Conservation (phyloP, 108 stramenopile genomes). For the Phaeodactylum tricornutum region DNA sequence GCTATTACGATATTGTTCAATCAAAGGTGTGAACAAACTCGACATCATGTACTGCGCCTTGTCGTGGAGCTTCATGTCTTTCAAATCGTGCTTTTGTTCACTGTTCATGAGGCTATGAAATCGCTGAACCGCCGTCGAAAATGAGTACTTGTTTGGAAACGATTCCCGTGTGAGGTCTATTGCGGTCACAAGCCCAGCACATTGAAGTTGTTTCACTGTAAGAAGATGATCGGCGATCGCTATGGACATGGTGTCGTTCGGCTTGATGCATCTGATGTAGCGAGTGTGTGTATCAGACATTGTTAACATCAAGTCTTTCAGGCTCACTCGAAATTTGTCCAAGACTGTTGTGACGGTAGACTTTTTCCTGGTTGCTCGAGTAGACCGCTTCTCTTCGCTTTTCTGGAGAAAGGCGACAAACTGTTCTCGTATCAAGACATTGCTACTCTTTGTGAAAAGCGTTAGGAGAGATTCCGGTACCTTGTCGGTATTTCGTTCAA, state of each 20-base stretch:
- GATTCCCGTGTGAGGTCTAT: slow-evolving; percentile 79
- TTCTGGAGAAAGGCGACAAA: slow-evolving; percentile 12
- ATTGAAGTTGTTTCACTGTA: slow-evolving; percentile 82
- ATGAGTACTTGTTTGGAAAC: slow-evolving; percentile 82
- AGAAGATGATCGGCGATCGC: slow-evolving; percentile 48
- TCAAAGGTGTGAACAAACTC: slow-evolving; percentile 5
- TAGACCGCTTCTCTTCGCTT: not conserved
- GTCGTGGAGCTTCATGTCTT: slow-evolving; percentile 12
- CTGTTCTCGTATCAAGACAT: slow-evolving; percentile 42
- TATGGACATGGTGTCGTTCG: slow-evolving; percentile 60
- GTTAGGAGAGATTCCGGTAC: slow-evolving; percentile 51
- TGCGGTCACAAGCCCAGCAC: slow-evolving; percentile 91
- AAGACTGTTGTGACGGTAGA: slow-evolving; percentile 40
- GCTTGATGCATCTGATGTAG: slow-evolving; percentile 89
- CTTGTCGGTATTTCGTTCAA: slow-evolving; percentile 76
- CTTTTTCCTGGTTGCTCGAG: slow-evolving; percentile 13
- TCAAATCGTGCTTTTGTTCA: slow-evolving; percentile 1
- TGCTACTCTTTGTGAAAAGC: slow-evolving; percentile 43
- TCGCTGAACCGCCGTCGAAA: slow-evolving; percentile 50
- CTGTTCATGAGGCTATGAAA: slow-evolving; percentile 25
- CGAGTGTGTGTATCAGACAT: slow-evolving; percentile 63
- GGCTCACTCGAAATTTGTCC: slow-evolving; percentile 53
- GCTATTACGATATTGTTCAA: slow-evolving; percentile 1
- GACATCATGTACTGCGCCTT: slow-evolving; percentile 24
- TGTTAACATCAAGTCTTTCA: slow-evolving; percentile 45